A percentile compares a stretch with the other conserved stretches of the same genome.
Evolutionary conservation across 1,284 basidiomycete species (phyloP).

Genomic region (Ganoderma lucidum): DNA sequence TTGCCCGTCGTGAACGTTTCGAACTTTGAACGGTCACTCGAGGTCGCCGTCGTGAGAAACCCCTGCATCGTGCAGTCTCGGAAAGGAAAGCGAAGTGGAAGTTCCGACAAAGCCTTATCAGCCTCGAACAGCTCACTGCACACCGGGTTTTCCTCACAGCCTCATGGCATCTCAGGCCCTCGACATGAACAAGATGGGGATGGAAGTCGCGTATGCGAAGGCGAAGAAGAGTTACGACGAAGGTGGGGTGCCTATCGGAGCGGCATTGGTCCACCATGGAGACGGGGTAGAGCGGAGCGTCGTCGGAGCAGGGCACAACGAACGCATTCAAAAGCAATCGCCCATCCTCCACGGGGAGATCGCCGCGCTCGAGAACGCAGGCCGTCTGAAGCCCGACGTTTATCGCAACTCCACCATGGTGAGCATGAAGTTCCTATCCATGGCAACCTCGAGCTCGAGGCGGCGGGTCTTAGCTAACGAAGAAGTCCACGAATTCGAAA

Average conservation of each 20-base stretch:
- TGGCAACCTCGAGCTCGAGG: not conserved
- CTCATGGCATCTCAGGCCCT: not conserved
- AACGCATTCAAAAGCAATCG: slow-evolving; percentile 60
- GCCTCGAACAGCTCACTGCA: not conserved
- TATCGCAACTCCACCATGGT: slow-evolving; percentile 59
- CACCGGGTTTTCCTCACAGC: not conserved
- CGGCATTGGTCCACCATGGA: slow-evolving; percentile 49
- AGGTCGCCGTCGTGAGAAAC: not conserved
- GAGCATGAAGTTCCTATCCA: slow-evolving; percentile 26
- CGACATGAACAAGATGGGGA: slow-evolving; percentile 30
- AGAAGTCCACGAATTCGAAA: not conserved
- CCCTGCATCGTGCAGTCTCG: not conserved
- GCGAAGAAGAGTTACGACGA: slow-evolving; percentile 53
- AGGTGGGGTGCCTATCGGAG: slow-evolving; percentile 69
- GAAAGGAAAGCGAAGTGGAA: not conserved
- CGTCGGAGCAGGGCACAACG: slow-evolving; percentile 59
- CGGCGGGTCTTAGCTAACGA: not conserved
- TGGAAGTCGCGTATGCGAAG: slow-evolving; percentile 48
- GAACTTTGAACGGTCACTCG: not conserved
- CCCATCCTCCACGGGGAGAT: slow-evolving; percentile 66
- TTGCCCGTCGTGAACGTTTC: too few relatives aligned
- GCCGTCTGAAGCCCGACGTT: slow-evolving; percentile 50
- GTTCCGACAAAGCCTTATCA: not conserved
- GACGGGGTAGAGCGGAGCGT: slow-evolving; percentile 38
- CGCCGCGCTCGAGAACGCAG: slow-evolving; percentile 58